phyloP scores from a whole-genome alignment of 805 yeast species.

The Metschnikowia lochheadii region DNA sequence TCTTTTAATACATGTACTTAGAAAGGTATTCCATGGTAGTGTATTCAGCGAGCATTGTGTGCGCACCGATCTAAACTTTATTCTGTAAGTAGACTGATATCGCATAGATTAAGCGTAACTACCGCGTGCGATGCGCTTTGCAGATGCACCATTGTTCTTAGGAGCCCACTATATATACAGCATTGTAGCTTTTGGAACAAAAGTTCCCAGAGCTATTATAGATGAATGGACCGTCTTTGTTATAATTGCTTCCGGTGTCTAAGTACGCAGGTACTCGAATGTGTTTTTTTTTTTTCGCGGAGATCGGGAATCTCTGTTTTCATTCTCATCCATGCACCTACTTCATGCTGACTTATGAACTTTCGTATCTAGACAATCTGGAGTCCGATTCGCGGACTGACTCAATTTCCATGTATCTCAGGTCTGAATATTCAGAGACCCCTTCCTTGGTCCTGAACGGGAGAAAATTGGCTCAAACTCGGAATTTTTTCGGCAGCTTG shows the following conservation, averaged over 20 bases:
- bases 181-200: not conserved
- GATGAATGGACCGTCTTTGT: not conserved
- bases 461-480: not conserved
- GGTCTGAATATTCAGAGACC: not conserved
- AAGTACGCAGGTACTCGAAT: not conserved
- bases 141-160: slow-evolving; percentile 1
- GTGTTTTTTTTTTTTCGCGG: not conserved
- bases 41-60: not conserved
- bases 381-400: not conserved
- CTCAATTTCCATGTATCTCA: not conserved
- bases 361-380: not conserved
- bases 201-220: not conserved
- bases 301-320: not conserved
- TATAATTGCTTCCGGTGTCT: not conserved
- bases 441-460: not conserved
- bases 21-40: not conserved
- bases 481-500: slow-evolving; percentile 11
- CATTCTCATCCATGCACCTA: not conserved
- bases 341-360: slow-evolving; percentile 4
- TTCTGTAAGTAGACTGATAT: not conserved
- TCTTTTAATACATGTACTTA: not conserved
- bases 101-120: not conserved
- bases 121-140: not conserved
- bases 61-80: not conserved
- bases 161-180: not conserved